Evolutionary conservation across 1,139 yeast genomes (phyloP).

Genomic region (Hanseniaspora sp.): DNA sequence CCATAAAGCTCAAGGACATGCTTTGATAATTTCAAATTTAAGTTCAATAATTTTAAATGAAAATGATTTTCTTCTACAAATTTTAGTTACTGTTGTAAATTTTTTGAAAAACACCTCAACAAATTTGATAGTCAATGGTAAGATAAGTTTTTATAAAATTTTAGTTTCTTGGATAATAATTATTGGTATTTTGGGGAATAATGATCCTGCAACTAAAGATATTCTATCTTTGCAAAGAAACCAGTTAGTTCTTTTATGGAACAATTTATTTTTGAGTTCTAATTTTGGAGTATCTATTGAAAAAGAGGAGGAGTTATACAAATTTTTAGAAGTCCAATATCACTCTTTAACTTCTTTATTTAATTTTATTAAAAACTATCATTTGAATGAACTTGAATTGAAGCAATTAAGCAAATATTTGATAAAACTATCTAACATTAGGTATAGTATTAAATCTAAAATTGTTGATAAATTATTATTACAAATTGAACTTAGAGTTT

Average conservation of each 20-base stretch:
- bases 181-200: constrained; percentile 61
- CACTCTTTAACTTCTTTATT: constrained; percentile 40
- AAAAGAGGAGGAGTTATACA: constrained; percentile 34
- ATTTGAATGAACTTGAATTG: constrained; percentile 15
- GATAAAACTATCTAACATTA: constrained; percentile 23
- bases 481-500: constrained; percentile 35
- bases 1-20: constrained; percentile 35
- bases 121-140: constrained; percentile 22
- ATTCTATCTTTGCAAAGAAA: constrained; percentile 62
- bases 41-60: constrained; percentile 32
- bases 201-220: constrained; percentile 35
- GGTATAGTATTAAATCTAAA: constrained; percentile 21
- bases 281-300: constrained; percentile 21
- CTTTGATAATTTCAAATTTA: constrained; percentile 33
- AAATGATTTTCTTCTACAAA: constrained; percentile 29
- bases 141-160: constrained; percentile 34
- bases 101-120: constrained; percentile 30
- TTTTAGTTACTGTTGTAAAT: constrained; percentile 30
- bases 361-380: constrained; percentile 32
- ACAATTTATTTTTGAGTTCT: constrained; percentile 52
- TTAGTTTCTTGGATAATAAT: constrained; percentile 62
- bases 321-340: constrained; percentile 38
- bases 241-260: constrained; percentile 72
- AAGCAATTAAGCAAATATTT: constrained; percentile 7
- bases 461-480: constrained; percentile 26